Percentiles rank a stretch among this genome's conserved stretches.
Conservation (phyloP, 805 yeast species). For the Lipomyces japonicus region DNA sequence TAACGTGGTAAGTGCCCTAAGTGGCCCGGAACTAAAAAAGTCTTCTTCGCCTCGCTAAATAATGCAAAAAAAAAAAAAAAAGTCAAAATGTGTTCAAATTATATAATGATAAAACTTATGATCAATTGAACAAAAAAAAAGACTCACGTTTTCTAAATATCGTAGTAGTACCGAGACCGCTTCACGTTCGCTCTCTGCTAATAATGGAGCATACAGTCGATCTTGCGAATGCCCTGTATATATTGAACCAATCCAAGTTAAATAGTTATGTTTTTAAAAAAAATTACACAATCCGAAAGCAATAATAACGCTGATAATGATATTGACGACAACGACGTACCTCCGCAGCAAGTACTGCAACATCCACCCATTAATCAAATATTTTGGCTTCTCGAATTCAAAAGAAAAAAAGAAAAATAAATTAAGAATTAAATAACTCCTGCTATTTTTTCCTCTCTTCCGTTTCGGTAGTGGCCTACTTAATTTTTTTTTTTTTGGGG, state of each 20-base stretch:
- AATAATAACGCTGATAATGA: background rate
- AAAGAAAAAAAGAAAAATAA: no score
- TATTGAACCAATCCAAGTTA: background rate
- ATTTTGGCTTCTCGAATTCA: no score
- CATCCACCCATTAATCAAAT: conserved; percentile 28
- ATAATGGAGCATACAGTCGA: conserved; percentile 67
- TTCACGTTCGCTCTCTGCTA: conserved; percentile 94
- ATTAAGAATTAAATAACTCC: no score
- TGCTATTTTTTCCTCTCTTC: no score
- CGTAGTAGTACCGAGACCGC: conserved; percentile 89
- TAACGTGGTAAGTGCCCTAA: conserved; percentile 83
- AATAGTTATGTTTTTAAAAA: no score
- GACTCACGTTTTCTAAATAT: conserved; percentile 68
- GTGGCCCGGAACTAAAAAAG: conserved; percentile 75
- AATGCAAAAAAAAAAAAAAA: no score
- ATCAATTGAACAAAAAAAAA: background rate
- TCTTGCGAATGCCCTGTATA: conserved; percentile 30
- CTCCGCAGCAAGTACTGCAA: conserved; percentile 29
- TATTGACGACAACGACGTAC: conserved; percentile 3
- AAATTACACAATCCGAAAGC: background rate
- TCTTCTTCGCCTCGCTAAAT: conserved; percentile 68
- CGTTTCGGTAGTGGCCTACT: no score
- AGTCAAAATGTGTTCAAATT: no score
- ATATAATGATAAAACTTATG: background rate
- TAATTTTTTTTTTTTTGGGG: no score